Evolutionary conservation across 495 filamentous ascomycete genomes (phyloP).

Genomic region (Aspergillus nidulans): DNA sequence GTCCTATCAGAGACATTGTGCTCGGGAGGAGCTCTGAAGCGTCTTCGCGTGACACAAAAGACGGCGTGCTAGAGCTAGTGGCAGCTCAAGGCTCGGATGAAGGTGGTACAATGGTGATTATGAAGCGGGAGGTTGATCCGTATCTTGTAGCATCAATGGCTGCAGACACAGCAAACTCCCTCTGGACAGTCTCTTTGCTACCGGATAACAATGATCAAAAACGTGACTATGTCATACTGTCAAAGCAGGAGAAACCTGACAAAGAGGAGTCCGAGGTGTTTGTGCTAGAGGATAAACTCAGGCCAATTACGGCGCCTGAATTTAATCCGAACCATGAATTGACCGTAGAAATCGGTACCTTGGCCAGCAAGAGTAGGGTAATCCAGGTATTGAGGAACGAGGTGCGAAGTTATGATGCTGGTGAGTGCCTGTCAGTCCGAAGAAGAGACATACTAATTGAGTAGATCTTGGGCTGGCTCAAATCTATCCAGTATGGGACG

Average conservation of each 20-base stretch:
- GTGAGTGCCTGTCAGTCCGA: conserved; percentile 45
- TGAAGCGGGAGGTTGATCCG: conserved; percentile 72
- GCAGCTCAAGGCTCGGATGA: conserved; percentile 63
- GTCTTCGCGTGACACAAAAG: not conserved
- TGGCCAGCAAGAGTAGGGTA: conserved; percentile 69
- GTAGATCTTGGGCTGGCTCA: conserved; percentile 79
- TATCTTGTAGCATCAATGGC: conserved; percentile 54
- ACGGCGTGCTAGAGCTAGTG: conserved; percentile 61
- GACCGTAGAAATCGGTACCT: conserved; percentile 74
- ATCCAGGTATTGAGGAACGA: conserved; percentile 82
- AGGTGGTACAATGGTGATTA: conserved; percentile 65
- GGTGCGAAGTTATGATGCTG: conserved; percentile 80
- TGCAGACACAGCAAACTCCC: conserved; percentile 28
- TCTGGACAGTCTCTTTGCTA: conserved; percentile 33
- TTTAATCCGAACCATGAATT: conserved; percentile 83
- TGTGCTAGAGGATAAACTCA: conserved; percentile 24
- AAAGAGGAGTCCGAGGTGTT: conserved; percentile 42
- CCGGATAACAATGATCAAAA: conserved; percentile 49
- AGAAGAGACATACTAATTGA: conserved; percentile 9
- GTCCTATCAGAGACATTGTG: conserved; percentile 68
- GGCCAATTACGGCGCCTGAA: conserved; percentile 52
- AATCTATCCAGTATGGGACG: conserved; percentile 85
- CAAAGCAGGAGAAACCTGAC: conserved; percentile 26
- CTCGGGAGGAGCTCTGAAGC: conserved; percentile 46
- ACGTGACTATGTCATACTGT: conserved; percentile 37